Evolutionary conservation across 352 stramenopile species (phyloP).

Genomic region (Pythium monospermum): DNA sequence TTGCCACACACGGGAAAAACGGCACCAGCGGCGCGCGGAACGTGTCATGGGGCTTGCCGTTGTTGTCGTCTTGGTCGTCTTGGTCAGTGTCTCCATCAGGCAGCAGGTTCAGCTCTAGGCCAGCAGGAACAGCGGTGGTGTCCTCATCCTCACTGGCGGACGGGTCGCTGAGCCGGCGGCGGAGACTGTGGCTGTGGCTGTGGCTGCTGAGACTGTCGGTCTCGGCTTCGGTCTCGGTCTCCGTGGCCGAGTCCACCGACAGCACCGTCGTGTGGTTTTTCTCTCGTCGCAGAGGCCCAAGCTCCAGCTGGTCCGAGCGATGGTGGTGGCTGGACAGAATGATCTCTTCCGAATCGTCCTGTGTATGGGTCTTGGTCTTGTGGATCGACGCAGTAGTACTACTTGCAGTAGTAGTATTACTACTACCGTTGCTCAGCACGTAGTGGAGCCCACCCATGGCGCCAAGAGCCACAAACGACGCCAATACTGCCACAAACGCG

Average conservation of each 20-base stretch:
- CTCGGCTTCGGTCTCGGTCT: slow-evolving; percentile 18
- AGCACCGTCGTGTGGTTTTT: slow-evolving; percentile 9
- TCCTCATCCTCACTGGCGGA: slow-evolving; percentile 3
- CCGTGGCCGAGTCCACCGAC: slow-evolving; percentile 2
- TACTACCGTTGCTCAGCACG: slow-evolving; percentile 20
- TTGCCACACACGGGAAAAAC: slow-evolving; percentile 71
- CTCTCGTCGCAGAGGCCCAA: slow-evolving; percentile 4
- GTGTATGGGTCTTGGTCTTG: slow-evolving; percentile 10
- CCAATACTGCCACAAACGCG: slow-evolving; percentile 37
- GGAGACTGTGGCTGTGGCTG: slow-evolving; percentile 4
- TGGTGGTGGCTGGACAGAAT: neutral
- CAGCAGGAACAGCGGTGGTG: neutral
- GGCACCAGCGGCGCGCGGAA: slow-evolving; percentile 73
- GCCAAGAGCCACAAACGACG: slow-evolving; percentile 43
- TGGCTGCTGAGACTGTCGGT: slow-evolving; percentile 11
- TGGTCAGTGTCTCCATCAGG: too few relatives aligned
- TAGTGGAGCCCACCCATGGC: slow-evolving; percentile 55
- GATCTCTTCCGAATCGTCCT: neutral
- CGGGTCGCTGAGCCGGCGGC: slow-evolving; percentile 6
- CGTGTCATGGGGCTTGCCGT: slow-evolving; percentile 27
- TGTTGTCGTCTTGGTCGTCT: slow-evolving; percentile 24
- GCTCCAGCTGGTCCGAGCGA: slow-evolving; percentile 13
- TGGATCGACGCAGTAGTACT: neutral
- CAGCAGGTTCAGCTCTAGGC: too few relatives aligned
- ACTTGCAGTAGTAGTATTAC: neutral